Evolutionary conservation across 768 basidiomycete genomes (phyloP).

Genomic region (Lactarius indigo): DNA sequence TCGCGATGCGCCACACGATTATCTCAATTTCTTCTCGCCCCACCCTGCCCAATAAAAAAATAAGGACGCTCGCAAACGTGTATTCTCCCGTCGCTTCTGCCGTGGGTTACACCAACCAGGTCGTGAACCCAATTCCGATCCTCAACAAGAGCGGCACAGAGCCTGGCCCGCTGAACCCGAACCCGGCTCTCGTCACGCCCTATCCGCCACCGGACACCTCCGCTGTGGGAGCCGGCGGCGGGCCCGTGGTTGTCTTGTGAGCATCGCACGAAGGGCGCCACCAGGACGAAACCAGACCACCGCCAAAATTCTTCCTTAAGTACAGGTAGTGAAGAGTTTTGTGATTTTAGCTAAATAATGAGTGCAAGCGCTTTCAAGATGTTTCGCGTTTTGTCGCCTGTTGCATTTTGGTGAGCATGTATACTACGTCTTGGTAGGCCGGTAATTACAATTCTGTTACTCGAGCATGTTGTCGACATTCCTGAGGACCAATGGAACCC

Average conservation of each 20-base stretch:
- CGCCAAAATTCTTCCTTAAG: too few species aligned
- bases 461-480: too few species aligned
- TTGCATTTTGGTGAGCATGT: too few species aligned
- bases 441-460: too few species aligned
- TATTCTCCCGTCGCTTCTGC: conserved; percentile 46
- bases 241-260: conserved; percentile 36
- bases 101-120: conserved; percentile 43
- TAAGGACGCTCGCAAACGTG: conserved; percentile 43
- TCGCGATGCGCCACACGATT: background rate
- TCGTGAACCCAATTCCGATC: conserved; percentile 34
- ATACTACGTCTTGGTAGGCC: too few species aligned
- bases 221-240: conserved; percentile 41
- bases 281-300: too few species aligned
- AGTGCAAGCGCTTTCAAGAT: too few species aligned
- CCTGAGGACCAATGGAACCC: too few species aligned
- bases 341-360: too few species aligned
- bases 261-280: too few species aligned
- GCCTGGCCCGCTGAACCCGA: conserved; percentile 43
- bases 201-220: conserved; percentile 41
- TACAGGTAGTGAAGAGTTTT: too few species aligned
- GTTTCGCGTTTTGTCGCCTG: too few species aligned
- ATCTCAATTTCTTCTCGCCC: background rate
- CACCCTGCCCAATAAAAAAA: background rate
- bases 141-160: conserved; percentile 42
- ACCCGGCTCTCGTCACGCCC: conserved; percentile 35